Evolutionary conservation across 257 asterid genomes (phyloP).

Genomic region (Solanum peruvianum): DNA sequence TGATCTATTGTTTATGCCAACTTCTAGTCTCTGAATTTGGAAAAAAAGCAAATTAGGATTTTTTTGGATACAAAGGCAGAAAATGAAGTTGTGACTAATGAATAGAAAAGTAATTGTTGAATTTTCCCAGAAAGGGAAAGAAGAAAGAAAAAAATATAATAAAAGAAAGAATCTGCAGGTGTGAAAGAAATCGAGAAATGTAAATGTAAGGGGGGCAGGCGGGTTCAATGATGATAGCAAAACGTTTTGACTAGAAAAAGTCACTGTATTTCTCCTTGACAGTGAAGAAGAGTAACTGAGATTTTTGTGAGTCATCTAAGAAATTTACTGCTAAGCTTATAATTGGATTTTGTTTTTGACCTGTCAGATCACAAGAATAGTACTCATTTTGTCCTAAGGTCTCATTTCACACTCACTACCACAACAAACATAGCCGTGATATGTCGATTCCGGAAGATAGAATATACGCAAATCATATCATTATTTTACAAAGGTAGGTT

Average conservation of each 20-base stretch:
- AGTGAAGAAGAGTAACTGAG: background rate
- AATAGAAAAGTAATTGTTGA: background rate
- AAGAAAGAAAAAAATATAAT: background rate
- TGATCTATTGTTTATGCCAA: background rate
- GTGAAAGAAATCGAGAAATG: background rate
- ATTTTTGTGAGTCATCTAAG: background rate
- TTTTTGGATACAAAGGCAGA: background rate
- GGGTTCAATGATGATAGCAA: background rate
- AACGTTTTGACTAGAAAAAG: background rate
- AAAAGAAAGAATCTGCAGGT: background rate
- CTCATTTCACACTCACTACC: background rate
- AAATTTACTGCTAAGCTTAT: background rate
- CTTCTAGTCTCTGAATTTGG: background rate
- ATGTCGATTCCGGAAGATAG: no score
- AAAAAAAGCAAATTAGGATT: background rate
- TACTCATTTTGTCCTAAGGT: background rate
- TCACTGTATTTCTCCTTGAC: background rate
- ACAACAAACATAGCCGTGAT: no score
- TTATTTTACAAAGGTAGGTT: no score
- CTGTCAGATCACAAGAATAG: background rate
- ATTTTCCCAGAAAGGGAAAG: background rate
- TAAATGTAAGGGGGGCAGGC: background rate
- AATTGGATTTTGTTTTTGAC: background rate
- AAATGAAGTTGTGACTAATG: background rate
- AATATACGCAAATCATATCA: no score